phyloP scores from a whole-genome alignment of 2,329 filamentous ascomycete genomes.

The Helotiales sp. region DNA sequence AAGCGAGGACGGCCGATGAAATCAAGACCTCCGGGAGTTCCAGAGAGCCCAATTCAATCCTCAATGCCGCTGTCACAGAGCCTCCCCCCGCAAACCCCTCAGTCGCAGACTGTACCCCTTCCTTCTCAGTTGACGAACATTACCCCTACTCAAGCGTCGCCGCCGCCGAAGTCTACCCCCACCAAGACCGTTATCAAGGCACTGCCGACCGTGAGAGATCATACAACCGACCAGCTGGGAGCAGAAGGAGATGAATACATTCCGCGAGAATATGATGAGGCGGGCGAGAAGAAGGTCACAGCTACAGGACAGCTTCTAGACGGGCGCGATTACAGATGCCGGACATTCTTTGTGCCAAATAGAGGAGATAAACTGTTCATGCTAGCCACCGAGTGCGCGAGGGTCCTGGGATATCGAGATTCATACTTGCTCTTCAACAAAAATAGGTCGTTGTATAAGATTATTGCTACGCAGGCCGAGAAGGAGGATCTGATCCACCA shows the following conservation, averaged over 20 bases:
- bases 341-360: constrained; percentile 91
- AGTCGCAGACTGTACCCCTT: constrained; percentile 46
- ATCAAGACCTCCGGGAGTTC: constrained; percentile 51
- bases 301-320: constrained; percentile 81
- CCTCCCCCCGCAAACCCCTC: constrained; percentile 59
- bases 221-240: constrained; percentile 94
- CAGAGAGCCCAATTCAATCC: constrained; percentile 62
- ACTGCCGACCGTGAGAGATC: constrained; percentile 91
- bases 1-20: constrained; percentile 46
- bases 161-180: constrained; percentile 81
- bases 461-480: constrained; percentile 93
- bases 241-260: constrained; percentile 92
- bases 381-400: constrained; percentile 95
- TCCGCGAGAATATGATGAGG: constrained; percentile 89
- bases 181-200: constrained; percentile 89
- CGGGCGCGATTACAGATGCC: constrained; percentile 85
- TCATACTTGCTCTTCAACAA: constrained; percentile 99
- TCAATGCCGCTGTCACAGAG: constrained; percentile 52
- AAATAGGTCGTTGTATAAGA: constrained; percentile 95
- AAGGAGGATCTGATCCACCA: constrained; percentile 96
- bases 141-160: constrained; percentile 58
- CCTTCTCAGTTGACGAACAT: constrained; percentile 41
- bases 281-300: constrained; percentile 92
- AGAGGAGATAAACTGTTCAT: constrained; percentile 95
- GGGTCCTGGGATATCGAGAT: constrained; percentile 91